A percentile compares a stretch with the other conserved stretches of the same genome.
Evolutionary conservation across 2,329 filamentous ascomycete species (phyloP).

Genomic region (Plenodomus tracheiphilus): DNA sequence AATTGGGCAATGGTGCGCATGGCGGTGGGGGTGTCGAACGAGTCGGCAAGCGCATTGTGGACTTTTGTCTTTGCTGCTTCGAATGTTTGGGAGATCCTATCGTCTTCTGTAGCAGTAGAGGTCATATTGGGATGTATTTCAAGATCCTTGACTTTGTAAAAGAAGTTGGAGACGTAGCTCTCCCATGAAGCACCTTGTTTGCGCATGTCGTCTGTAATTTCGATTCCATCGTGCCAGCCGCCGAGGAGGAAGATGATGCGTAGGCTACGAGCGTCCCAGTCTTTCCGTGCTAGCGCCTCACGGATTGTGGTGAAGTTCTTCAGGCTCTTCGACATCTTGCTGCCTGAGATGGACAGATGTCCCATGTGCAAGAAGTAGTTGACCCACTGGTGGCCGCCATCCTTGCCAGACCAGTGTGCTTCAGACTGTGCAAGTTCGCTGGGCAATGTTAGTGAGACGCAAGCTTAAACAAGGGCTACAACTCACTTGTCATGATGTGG

Average conservation of each 20-base stretch:
- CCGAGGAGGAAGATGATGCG: constrained; percentile 87
- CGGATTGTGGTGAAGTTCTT: constrained; percentile 97
- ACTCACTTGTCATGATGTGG: constrained; percentile 69
- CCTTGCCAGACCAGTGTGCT: constrained; percentile 68
- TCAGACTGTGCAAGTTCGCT: constrained; percentile 82
- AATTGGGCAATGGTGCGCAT: constrained; percentile 79
- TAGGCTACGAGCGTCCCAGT: constrained; percentile 78
- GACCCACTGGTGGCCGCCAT: constrained; percentile 70
- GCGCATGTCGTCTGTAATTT: constrained; percentile 83
- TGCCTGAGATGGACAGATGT: constrained; percentile 83
- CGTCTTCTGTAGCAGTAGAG: constrained; percentile 38
- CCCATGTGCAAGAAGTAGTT: constrained; percentile 98
- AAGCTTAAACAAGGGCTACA: not conserved
- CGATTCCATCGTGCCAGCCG: constrained; percentile 87
- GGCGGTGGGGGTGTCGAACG: constrained; percentile 81
- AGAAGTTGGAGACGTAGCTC: constrained; percentile 73
- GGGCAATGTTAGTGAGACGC: constrained; percentile 1
- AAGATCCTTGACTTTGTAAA: constrained; percentile 60
- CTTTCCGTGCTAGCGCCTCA: constrained; percentile 69
- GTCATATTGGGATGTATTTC: constrained; percentile 41
- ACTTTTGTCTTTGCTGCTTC: constrained; percentile 60
- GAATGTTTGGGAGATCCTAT: constrained; percentile 54
- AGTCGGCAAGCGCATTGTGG: constrained; percentile 73
- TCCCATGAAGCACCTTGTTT: constrained; percentile 79
- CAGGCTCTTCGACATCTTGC: constrained; percentile 93